Base-by-base conservation (phyloP, 2,329 filamentous ascomycete species). In the Thelonectria discophora region DNA sequence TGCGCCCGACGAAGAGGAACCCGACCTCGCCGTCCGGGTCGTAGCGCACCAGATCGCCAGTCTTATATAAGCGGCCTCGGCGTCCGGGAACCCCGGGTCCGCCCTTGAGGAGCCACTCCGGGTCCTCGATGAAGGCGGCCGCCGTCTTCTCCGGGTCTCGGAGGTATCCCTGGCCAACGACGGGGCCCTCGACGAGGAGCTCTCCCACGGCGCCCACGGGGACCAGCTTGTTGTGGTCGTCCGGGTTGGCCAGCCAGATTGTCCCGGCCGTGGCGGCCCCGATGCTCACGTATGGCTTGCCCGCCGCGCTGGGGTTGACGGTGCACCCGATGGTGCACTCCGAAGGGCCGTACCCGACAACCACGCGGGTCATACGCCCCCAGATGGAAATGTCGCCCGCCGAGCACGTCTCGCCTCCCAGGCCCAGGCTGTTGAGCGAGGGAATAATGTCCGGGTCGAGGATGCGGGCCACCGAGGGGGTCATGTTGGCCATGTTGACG, bases 131-230 rank as follows among this genome's bases (percentile, higher is more conserved):
- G 62, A 90, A 90, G 0, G 81, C 81, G 21, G 81, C 80, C 2
- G 79, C 79, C 0, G 88, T 90, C 73, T 87, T 88, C 42, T 80
- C 79, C 0, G 79, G 77, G 58, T 89, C 84, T 52, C 83, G 83
- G 20, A 89, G 75, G 61, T 90, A 90, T 24, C 86, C 87, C 34
- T 84, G 78, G 10, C 86, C 87, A 2, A 90, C 84, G n/a, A 86
- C 81, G 1, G 86, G 86, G 0, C 85, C 85, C 63, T 84, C 84
- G 13, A 87, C 75, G 3, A 85, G 72, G n/a, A 86, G 74, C 69
- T 86, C 84, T 6, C 84, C 84, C 1, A 85, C 77, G 2, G 77
- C 75, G 0, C 83, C 83, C 1, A 84, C 72, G 0, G 82, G 81
- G 5, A 81, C 77, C 4, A 86, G 78, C 15, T 73, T 75, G 56